Base-by-base conservation (phyloP, 495 filamentous ascomycete genomes). In the Cetradonia linearis region DNA sequence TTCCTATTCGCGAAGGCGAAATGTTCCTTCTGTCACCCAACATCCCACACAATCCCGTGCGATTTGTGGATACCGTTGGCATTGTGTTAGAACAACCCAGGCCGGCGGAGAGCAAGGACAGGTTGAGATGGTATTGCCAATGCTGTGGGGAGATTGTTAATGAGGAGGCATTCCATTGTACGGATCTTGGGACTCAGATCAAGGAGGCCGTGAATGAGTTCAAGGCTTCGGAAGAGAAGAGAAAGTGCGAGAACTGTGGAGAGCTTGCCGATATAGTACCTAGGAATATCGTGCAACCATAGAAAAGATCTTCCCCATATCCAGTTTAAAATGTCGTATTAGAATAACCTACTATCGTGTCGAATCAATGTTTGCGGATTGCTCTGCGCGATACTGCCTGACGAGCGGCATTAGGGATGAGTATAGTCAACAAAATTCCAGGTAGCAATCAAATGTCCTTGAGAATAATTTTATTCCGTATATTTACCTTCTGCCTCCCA, bases 161-260 rank as follows among this genome's bases (percentile, higher is more conserved):
- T 72, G 91, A 97, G 76, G 86, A 84, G 42, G 73, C 78, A 7
- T 98, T 98, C 70, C 82, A 92, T 67, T 95, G 90, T 67, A 90
- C 86, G 48, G 86, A 98, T 72, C 71, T 98, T 55, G 93, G 93
- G n/a, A 95, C 89, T 46, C 93, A 98, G 79, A 91, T 98, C 60
- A 98, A 96, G 78, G 84, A 80, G 59, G 94, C 92, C 7, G 92
- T 98, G 34, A 83, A 95, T 69, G 79, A 73, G 49, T 96, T 96
- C 70, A 86, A 82, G 66, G 80, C 72, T 3, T 83, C 83, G 66
- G 81, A 85, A 62, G 81, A 82, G 65, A 82, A 79, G 72, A 81
- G 94, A 72, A 87, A 74, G 62, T 98, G 93, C 74, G 78, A 79
- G 66, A 78, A 76, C 18, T 98, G 93, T 70, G 92, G 91, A 16